phyloP scores from a whole-genome alignment of 163 green algal genomes.

The Chlamydomonas reinhardtii region DNA sequence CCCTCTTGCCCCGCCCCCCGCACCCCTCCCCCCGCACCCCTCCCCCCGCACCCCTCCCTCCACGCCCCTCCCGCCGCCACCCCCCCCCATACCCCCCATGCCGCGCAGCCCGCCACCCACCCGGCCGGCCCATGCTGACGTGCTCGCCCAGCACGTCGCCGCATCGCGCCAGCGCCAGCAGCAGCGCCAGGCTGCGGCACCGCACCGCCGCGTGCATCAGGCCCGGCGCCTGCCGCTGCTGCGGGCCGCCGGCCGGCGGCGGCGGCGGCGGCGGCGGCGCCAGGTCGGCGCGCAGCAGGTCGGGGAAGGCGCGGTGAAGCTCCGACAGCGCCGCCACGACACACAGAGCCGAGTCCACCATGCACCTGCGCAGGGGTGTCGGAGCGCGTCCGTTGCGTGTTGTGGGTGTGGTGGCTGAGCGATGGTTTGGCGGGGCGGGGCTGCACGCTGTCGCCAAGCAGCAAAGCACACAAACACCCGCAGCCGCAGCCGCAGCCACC shows the following conservation, averaged over 20 bases:
- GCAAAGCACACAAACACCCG: too few species aligned
- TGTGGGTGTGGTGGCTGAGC: too few species aligned
- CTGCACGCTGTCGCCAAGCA: neutral
- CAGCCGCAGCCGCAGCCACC: too few species aligned
- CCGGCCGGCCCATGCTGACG: constrained; percentile 10
- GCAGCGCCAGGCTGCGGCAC: constrained; percentile 17
- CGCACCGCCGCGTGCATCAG: constrained; percentile 35
- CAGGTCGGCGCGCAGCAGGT: neutral
- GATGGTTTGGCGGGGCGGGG: neutral
- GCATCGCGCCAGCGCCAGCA: constrained; percentile 33
- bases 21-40: too few species aligned
- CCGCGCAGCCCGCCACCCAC: neutral
- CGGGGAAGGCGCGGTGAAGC: constrained; percentile 33
- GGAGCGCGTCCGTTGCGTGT: too few species aligned
- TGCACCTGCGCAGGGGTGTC: too few species aligned
- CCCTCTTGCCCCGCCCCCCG: too few species aligned
- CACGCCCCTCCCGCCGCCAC: too few species aligned
- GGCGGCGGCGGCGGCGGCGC: neutral
- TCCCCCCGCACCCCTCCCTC: too few species aligned
- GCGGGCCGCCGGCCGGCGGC: neutral
- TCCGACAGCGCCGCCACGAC: neutral
- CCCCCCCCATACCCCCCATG: too few species aligned
- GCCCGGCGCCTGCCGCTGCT: neutral
- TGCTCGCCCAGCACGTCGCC: constrained; percentile 7
- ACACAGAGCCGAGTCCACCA: constrained; percentile 17